phyloP scores from a whole-genome alignment of 345 rosid species.

The Arabidopsis arenosa region DNA sequence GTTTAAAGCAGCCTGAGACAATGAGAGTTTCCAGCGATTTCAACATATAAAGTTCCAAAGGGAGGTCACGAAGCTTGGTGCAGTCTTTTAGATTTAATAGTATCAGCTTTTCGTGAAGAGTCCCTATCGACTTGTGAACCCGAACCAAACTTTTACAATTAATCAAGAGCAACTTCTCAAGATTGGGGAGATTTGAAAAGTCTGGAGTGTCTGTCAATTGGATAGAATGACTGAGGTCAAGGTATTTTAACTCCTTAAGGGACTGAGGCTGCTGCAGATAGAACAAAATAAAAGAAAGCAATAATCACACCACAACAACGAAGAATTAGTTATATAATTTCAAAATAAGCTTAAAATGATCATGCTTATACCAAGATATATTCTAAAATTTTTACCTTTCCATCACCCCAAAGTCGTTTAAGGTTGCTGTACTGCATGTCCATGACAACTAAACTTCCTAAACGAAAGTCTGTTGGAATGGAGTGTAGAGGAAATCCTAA shows the following conservation, averaged over 20 bases:
- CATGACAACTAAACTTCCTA: conserved; percentile 15
- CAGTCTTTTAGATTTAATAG: conserved; percentile 4
- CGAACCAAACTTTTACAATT: not conserved
- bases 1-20: conserved; percentile 30
- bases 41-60: not conserved
- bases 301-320: not conserved
- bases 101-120: not conserved
- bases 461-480: not conserved
- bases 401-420: not conserved
- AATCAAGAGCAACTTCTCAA: conserved; percentile 31
- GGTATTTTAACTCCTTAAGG: not conserved
- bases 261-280: not conserved
- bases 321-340: not conserved
- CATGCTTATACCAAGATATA: too few relatives aligned
- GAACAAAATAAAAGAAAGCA: not conserved
- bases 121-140: conserved; percentile 32
- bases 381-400: not conserved
- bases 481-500: not conserved
- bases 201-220: conserved; percentile 26
- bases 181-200: conserved; percentile 26
- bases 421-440: conserved; percentile 32
- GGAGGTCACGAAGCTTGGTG: conserved; percentile 20
- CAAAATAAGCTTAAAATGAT: not conserved
- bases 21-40: conserved; percentile 34
- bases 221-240: conserved; percentile 28